These are phyloP conservation scores for Allantophomopsis cytisporea DNA, from an alignment of 2,329 filamentous ascomycete genomes.

Conservation along the genomic window DNA sequence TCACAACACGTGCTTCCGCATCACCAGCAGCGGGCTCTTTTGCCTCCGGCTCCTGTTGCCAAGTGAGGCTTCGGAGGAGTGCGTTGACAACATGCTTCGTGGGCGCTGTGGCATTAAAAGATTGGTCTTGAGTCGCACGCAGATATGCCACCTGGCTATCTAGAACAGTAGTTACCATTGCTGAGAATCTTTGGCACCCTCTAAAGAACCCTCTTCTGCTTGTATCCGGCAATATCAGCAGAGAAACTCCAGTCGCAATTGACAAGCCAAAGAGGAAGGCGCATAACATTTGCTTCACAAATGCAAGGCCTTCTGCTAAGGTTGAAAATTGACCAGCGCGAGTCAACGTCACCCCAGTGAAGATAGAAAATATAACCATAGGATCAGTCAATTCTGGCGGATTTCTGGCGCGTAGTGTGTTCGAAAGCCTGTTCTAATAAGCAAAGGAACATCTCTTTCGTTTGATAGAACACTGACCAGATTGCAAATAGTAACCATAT, in stretches of 20 bases:
- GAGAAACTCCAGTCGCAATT: slow-evolving; percentile 43
- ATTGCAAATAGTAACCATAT: slow-evolving; percentile 1
- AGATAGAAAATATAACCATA: slow-evolving; percentile 4
- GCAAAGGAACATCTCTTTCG: background rate
- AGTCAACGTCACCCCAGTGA: slow-evolving; percentile 1
- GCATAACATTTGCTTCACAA: slow-evolving; percentile 1
- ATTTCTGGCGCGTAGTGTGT: slow-evolving; percentile 1
- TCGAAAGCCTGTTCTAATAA: slow-evolving; percentile 1
- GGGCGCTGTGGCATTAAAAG: slow-evolving; percentile 13
- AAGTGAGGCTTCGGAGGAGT: no score
- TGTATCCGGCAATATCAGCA: slow-evolving; percentile 51
- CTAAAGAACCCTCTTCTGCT: slow-evolving; percentile 48
- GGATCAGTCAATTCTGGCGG: slow-evolving; percentile 3
- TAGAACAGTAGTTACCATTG: slow-evolving; percentile 38
- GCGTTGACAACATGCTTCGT: slow-evolving; percentile 1
- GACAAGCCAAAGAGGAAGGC: slow-evolving; percentile 6
- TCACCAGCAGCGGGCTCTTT: background rate
- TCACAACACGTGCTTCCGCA: slow-evolving; percentile 11
- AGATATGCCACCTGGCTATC: slow-evolving; percentile 48
- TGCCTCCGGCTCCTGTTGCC: background rate
- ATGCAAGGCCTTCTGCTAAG: slow-evolving; percentile 1
- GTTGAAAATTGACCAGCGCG: slow-evolving; percentile 1
- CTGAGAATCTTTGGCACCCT: slow-evolving; percentile 42
- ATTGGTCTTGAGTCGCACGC: slow-evolving; percentile 36
- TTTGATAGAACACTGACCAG: background rate